A percentile compares a stretch with the other conserved stretches of the same genome.
Evolutionary conservation across 768 basidiomycete species (phyloP).

Genomic region (Postia placenta): DNA sequence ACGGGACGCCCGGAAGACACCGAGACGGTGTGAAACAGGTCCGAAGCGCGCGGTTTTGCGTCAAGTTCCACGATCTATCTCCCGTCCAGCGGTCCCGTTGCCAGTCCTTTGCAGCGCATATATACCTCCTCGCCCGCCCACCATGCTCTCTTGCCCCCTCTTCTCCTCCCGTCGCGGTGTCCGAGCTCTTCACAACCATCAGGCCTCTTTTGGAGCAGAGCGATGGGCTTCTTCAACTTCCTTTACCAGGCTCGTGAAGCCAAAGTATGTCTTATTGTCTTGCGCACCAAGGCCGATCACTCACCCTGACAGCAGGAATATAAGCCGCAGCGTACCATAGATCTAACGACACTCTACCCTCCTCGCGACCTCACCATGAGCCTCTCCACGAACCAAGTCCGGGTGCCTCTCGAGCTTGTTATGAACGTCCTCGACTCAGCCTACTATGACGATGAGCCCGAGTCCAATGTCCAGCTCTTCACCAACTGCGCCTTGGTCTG

Average conservation of each 20-base stretch:
- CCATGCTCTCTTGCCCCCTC: not conserved
- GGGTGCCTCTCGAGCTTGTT: constrained; percentile 58
- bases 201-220: not conserved
- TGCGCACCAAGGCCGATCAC: not conserved
- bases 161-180: not conserved
- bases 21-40: not conserved
- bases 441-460: constrained; percentile 32
- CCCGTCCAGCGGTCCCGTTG: not conserved
- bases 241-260: not conserved
- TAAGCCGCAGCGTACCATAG: constrained; percentile 33
- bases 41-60: not conserved
- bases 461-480: constrained; percentile 38
- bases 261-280: not conserved
- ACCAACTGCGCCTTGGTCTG: constrained; percentile 56
- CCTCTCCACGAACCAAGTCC: constrained; percentile 8
- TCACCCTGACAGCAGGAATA: constrained; percentile 9
- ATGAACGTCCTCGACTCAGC: constrained; percentile 57
- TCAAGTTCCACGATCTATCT: not conserved
- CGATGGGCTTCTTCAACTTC: constrained; percentile 13
- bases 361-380: constrained; percentile 1
- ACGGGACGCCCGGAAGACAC: not conserved
- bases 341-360: constrained; percentile 26
- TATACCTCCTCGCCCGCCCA: not conserved
- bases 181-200: not conserved
- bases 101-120: not conserved